A percentile compares a stretch with the other conserved stretches of the same genome.
These are phyloP conservation scores for Heritiera littoralis DNA, from an alignment of 345 rosid genomes.

Conservation along the genomic window DNA sequence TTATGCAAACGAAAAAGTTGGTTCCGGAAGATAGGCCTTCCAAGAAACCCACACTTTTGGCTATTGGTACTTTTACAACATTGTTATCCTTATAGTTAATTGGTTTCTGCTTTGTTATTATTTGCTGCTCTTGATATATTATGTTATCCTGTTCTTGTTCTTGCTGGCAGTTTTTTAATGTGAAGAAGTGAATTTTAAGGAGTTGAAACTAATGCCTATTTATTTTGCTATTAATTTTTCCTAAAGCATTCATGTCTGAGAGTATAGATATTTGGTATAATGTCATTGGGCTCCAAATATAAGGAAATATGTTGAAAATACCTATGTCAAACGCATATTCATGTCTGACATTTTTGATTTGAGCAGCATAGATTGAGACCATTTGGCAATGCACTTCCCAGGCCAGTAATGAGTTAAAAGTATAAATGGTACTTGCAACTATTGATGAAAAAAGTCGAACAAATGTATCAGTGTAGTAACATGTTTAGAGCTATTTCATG, in stretches of 20 bases:
- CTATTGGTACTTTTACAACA: conserved; percentile 59
- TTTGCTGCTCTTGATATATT: background rate
- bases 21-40: conserved; percentile 82
- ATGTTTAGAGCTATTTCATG: background rate
- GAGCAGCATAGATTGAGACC: background rate
- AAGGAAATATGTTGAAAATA: background rate
- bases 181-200: background rate
- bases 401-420: background rate
- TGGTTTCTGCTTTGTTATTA: background rate
- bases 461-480: background rate
- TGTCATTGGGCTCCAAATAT: background rate
- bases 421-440: conserved; percentile 1
- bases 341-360: background rate
- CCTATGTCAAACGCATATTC: background rate
- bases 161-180: background rate
- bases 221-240: background rate
- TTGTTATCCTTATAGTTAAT: background rate
- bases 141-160: background rate
- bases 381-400: background rate
- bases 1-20: conserved; percentile 69
- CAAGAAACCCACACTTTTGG: conserved; percentile 84
- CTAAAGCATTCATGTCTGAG: background rate
- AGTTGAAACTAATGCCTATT: background rate
- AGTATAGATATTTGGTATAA: background rate
- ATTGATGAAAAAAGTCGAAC: background rate